These are phyloP conservation scores for Oropetium thomaeum DNA, from an alignment of 176 grass and related monocot genomes.

Conservation along the genomic window DNA sequence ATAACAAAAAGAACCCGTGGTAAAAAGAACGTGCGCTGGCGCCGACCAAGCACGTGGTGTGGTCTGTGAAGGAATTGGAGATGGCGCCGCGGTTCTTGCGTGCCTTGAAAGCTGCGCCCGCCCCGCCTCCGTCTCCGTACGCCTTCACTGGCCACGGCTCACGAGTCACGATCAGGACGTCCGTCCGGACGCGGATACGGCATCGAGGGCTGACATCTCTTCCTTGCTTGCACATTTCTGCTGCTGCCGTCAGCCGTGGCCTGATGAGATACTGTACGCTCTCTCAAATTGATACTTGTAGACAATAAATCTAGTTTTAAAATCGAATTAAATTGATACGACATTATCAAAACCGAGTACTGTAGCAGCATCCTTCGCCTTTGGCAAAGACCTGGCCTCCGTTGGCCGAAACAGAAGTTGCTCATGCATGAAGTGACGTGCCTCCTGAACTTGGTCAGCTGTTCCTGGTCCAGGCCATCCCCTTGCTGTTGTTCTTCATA, in stretches of 20 bases:
- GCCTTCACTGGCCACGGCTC: not conserved
- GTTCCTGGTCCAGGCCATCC: not conserved
- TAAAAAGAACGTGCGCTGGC: not conserved
- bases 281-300: too few relatives aligned
- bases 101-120: slow-evolving; percentile 23
- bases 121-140: not conserved
- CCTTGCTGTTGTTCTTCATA: too few relatives aligned
- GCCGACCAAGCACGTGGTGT: slow-evolving; percentile 33
- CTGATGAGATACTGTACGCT: too few relatives aligned
- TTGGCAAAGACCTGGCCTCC: not conserved
- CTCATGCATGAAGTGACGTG: not conserved
- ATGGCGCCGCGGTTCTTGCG: not conserved
- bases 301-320: too few relatives aligned
- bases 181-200: too few relatives aligned
- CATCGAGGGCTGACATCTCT: too few relatives aligned
- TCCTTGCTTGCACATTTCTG: too few relatives aligned
- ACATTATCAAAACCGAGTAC: too few relatives aligned
- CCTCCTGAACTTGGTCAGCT: not conserved
- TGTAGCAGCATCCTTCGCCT: not conserved
- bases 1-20: not conserved
- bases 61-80: not conserved
- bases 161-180: too few relatives aligned
- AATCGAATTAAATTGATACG: too few relatives aligned
- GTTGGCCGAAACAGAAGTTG: not conserved
- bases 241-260: too few relatives aligned